These are phyloP conservation scores for Schizophyllum commune DNA, from an alignment of 1,284 basidiomycete genomes.

Conservation along the genomic window DNA sequence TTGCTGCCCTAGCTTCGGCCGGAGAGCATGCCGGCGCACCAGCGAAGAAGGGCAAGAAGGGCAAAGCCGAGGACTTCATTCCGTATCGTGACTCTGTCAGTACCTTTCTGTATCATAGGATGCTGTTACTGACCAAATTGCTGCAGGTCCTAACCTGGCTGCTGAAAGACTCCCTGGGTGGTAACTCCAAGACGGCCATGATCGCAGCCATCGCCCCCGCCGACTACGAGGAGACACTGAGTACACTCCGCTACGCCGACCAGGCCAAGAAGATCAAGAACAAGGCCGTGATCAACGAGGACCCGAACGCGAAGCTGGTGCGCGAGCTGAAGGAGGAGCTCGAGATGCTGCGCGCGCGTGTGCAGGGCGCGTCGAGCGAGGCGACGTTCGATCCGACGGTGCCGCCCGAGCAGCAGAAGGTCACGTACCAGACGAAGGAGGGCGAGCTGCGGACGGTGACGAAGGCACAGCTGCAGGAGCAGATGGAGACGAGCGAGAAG, in stretches of 20 bases:
- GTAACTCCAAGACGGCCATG: slow-evolving; percentile 94
- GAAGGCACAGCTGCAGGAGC: slow-evolving; percentile 95
- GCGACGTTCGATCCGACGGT: slow-evolving; percentile 82
- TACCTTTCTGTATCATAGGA: slow-evolving; percentile 32
- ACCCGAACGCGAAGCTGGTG: slow-evolving; percentile 97
- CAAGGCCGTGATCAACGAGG: slow-evolving; percentile 97
- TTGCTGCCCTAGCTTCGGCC: slow-evolving; percentile 81
- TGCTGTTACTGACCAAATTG: background rate
- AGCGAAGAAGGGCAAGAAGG: slow-evolving; percentile 75
- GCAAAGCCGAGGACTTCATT: slow-evolving; percentile 82
- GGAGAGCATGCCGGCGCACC: slow-evolving; percentile 36
- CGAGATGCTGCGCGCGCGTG: slow-evolving; percentile 80
- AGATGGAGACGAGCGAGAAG: slow-evolving; percentile 94
- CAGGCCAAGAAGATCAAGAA: slow-evolving; percentile 99
- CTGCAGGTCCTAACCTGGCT: slow-evolving; percentile 89
- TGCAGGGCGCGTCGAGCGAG: slow-evolving; percentile 58
- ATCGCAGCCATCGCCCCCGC: slow-evolving; percentile 97
- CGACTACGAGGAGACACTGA: slow-evolving; percentile 96
- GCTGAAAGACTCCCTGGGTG: slow-evolving; percentile 93
- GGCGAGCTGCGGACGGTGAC: slow-evolving; percentile 94
- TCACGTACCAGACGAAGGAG: slow-evolving; percentile 89
- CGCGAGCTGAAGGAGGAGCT: slow-evolving; percentile 98
- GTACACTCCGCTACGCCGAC: slow-evolving; percentile 94
- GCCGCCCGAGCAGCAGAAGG: slow-evolving; percentile 92
- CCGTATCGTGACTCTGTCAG: slow-evolving; percentile 82